A percentile compares a stretch with the other conserved stretches of the same genome.
These are phyloP conservation scores for Termitomyces sp. DNA, from an alignment of 768 basidiomycete species.

Conservation along the genomic window DNA sequence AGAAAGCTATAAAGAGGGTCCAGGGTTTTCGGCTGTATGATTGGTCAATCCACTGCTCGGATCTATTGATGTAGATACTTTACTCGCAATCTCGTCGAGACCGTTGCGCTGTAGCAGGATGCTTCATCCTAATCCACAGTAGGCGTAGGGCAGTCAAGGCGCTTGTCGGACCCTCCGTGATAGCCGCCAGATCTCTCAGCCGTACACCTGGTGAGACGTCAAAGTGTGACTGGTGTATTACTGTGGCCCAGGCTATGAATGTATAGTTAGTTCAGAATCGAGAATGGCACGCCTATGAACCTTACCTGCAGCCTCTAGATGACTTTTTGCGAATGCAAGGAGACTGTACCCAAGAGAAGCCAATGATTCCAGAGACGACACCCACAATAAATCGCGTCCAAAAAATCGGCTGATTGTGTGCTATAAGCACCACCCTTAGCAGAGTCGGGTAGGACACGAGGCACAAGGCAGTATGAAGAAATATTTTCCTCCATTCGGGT, in stretches of 20 bases:
- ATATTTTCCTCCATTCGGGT: slow-evolving; percentile 25
- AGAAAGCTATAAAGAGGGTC: slow-evolving; percentile 30
- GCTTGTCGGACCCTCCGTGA: slow-evolving; percentile 24
- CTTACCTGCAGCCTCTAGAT: slow-evolving; percentile 34
- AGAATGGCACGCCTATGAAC: neutral
- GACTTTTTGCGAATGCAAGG: slow-evolving; percentile 20
- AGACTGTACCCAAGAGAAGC: slow-evolving; percentile 27
- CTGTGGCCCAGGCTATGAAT: slow-evolving; percentile 35
- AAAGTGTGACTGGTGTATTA: slow-evolving; percentile 34
- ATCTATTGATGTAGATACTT: slow-evolving; percentile 5
- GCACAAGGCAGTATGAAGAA: slow-evolving; percentile 26
- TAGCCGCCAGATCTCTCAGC: slow-evolving; percentile 29
- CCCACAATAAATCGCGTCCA: slow-evolving; percentile 35
- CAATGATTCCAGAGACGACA: slow-evolving; percentile 27
- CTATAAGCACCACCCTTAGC: slow-evolving; percentile 22
- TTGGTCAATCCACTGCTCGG: neutral
- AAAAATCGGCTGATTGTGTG: slow-evolving; percentile 25
- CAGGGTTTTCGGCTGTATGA: slow-evolving; percentile 28
- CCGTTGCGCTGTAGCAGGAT: slow-evolving; percentile 25
- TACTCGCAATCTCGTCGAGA: slow-evolving; percentile 31
- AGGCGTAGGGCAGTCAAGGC: slow-evolving; percentile 24
- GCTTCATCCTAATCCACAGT: slow-evolving; percentile 27
- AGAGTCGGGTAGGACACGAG: slow-evolving; percentile 28
- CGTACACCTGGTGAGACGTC: slow-evolving; percentile 25
- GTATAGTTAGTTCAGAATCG: neutral